Percentiles rank a stretch among this genome's conserved stretches.
Evolutionary conservation across 805 yeast species (phyloP).

Genomic region (Ogataea trehaloabstinens): DNA sequence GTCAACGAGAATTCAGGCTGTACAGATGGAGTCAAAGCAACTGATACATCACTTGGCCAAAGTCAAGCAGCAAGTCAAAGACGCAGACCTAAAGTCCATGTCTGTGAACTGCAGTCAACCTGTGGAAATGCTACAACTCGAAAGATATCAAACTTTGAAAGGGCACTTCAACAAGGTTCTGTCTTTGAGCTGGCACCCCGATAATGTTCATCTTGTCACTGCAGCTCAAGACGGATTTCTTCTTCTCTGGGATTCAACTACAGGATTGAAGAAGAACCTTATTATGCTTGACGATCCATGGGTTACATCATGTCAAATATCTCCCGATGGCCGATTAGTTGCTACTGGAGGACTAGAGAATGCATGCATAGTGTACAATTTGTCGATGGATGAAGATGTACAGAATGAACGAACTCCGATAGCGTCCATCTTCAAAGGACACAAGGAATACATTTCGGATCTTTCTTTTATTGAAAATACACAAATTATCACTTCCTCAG

Average conservation of each 20-base stretch:
- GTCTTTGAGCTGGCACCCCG: constrained; percentile 65
- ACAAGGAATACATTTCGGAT: constrained; percentile 77
- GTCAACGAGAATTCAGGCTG: constrained; percentile 20
- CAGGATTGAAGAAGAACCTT: constrained; percentile 69
- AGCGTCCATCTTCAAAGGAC: constrained; percentile 67
- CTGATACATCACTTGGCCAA: constrained; percentile 26
- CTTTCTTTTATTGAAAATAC: constrained; percentile 62
- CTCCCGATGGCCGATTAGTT: constrained; percentile 62
- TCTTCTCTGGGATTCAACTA: constrained; percentile 76
- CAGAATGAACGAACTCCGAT: constrained; percentile 22
- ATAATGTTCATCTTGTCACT: constrained; percentile 60
- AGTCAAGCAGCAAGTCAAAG: constrained; percentile 26
- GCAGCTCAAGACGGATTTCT: constrained; percentile 87
- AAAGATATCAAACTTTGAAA: constrained; percentile 34
- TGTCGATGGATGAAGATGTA: constrained; percentile 16
- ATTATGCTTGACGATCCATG: constrained; percentile 73
- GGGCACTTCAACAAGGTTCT: constrained; percentile 78
- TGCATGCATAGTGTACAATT: constrained; percentile 65
- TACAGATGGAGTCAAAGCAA: constrained; percentile 27
- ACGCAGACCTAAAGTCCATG: constrained; percentile 27
- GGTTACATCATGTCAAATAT: constrained; percentile 72
- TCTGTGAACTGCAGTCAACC: constrained; percentile 21
- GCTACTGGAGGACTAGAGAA: constrained; percentile 87
- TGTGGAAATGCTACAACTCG: constrained; percentile 11
- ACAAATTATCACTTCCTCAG: constrained; percentile 66